Evolutionary conservation across 179 eudicot species (phyloP).

Genomic region (Drosera spatulata): DNA sequence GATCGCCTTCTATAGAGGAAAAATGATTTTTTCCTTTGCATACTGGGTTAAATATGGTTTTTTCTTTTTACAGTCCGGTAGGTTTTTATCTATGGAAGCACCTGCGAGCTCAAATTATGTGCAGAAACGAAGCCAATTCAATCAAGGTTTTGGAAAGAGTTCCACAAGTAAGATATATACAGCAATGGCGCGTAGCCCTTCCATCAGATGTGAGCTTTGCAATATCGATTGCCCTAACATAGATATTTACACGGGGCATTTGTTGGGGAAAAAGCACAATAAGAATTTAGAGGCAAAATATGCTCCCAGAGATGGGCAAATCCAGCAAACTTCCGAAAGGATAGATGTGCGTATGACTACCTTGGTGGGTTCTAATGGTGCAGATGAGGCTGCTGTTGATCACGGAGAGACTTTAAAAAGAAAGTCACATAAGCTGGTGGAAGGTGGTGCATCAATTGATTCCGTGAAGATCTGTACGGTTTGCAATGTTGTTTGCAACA

Average conservation of each 20-base stretch:
- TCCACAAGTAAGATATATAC: slow-evolving; percentile 4
- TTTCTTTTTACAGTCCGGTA: slow-evolving; percentile 11
- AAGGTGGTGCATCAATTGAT: slow-evolving; percentile 18
- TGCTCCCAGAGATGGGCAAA: slow-evolving; percentile 6
- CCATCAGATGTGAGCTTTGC: slow-evolving; percentile 26
- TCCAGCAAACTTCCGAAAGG: slow-evolving; percentile 8
- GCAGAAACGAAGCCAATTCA: background rate
- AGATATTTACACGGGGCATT: slow-evolving; percentile 20
- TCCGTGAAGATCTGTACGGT: slow-evolving; percentile 16
- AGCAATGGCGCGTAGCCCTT: slow-evolving; percentile 6
- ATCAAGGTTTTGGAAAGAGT: background rate
- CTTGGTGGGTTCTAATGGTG: slow-evolving; percentile 5
- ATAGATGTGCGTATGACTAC: background rate
- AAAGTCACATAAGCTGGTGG: slow-evolving; percentile 25
- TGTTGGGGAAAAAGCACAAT: slow-evolving; percentile 25
- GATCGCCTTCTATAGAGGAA: no score
- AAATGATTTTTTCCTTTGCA: no score
- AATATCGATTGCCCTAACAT: slow-evolving; percentile 20
- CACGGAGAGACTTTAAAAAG: slow-evolving; percentile 11
- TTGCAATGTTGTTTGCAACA: slow-evolving; percentile 34
- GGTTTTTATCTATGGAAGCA: slow-evolving; percentile 4
- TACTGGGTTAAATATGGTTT: background rate
- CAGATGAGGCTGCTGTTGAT: slow-evolving; percentile 2
- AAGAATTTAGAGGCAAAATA: slow-evolving; percentile 13
- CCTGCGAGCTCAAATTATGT: slow-evolving; percentile 8